A percentile compares a stretch with the other conserved stretches of the same genome.
These are phyloP conservation scores for Pythium brassicae DNA, from an alignment of 352 stramenopile species.

Conservation along the genomic window DNA sequence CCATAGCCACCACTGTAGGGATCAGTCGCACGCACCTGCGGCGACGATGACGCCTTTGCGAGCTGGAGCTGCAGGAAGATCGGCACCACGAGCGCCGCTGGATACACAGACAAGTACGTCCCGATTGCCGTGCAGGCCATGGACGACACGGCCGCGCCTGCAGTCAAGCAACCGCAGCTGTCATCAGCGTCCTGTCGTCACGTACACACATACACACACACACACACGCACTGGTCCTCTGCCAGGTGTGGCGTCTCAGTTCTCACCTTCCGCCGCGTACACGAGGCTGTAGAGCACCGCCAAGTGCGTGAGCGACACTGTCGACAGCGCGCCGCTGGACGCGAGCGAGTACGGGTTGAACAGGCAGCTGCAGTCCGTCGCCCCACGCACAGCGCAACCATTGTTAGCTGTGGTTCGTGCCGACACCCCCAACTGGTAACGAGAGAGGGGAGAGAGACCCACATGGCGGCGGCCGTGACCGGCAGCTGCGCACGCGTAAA, in stretches of 20 bases:
- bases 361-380: conserved; percentile 31
- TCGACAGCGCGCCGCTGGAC: conserved; percentile 67
- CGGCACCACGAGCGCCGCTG: conserved; percentile 51
- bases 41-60: conserved; percentile 13
- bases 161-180: neutral
- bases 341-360: conserved; percentile 79
- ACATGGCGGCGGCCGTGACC: conserved; percentile 48
- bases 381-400: no score
- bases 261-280: conserved; percentile 56
- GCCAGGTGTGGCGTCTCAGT: no score
- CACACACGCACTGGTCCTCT: no score
- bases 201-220: no score
- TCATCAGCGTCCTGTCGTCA: neutral
- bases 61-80: conserved; percentile 41
- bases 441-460: conserved; percentile 1
- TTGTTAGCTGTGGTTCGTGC: no score
- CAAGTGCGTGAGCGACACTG: conserved; percentile 60
- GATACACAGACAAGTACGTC: conserved; percentile 79
- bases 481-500: conserved; percentile 44
- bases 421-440: no score
- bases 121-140: conserved; percentile 53
- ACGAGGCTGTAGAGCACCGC: conserved; percentile 63
- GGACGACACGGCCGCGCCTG: conserved; percentile 35
- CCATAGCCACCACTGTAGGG: no score
- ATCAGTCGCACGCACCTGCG: no score